Base-by-base conservation (phyloP, 2,329 filamentous ascomycete species). In the Aaosphaeria pasadenensis region DNA sequence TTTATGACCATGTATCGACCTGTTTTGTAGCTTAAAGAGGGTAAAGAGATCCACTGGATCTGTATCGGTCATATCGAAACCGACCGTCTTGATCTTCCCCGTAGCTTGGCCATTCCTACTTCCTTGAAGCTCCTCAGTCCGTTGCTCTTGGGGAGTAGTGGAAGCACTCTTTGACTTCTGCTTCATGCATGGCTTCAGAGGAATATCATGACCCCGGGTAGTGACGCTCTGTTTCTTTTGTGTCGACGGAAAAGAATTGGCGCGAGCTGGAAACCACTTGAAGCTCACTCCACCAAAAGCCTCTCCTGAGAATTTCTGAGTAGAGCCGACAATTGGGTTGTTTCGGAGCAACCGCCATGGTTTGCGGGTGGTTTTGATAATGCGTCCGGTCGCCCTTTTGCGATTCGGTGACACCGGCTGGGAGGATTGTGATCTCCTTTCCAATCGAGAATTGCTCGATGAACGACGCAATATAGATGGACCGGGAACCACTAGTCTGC, bases 161-260 rank as follows among this genome's bases (percentile, higher is more conserved):
- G 54, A 43, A 4, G 53, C 49, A 36, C 59, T 66, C n/a, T 59
- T 55, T 2, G 61, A 55, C 32, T 59, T 57, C 24, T 49, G 50
- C 42, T 62, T 66, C 40, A 66, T 50, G 40, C 60, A 66, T 5
- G 63, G 52, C 48, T 64, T 66, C n/a, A 63, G 46, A 7, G 58
- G 55, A 32, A 44, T 36, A 5, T 49, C 40, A 9, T 36, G 7
- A 5, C 39, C 24, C 13, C 13, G 32, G 9, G 42, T 13, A 11
- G 32, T 47, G 36, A 44, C 48, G 6, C 47, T 30, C 11, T 51
- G 32, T 7, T 24, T 42, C 6, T 30, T 30, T 36, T 50, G 36
- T 4, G 54, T 36, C 2, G 49, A 43, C 33, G 51, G 38, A 1
- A 46, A 47, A 4, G 52, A 57, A 5, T 46, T 46, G 11, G 44